phyloP scores from a whole-genome alignment of 768 basidiomycete species.

The Fistulinella prunicolor region DNA sequence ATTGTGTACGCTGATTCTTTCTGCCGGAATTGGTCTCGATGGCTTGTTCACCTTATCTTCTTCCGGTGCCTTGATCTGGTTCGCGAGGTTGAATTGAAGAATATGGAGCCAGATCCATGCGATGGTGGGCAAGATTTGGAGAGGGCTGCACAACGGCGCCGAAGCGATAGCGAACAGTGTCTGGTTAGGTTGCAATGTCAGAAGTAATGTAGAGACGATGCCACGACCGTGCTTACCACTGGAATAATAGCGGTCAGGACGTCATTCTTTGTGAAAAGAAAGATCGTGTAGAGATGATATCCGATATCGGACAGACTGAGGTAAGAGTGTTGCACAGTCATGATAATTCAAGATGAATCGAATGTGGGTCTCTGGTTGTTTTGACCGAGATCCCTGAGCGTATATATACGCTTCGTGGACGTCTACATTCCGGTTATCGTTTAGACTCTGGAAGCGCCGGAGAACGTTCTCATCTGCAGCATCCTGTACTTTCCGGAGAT shows the following conservation, averaged over 20 bases:
- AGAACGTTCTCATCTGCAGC: too few relatives aligned
- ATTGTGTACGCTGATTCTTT: slow-evolving; percentile 36
- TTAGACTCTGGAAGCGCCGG: too few relatives aligned
- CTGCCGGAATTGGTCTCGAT: slow-evolving; percentile 43
- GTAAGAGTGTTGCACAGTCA: slow-evolving; percentile 17
- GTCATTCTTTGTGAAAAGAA: slow-evolving; percentile 46
- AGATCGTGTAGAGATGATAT: slow-evolving; percentile 31
- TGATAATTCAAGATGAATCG: slow-evolving; percentile 1
- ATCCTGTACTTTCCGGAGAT: too few relatives aligned
- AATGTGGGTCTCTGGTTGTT: neutral
- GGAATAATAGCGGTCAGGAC: slow-evolving; percentile 46
- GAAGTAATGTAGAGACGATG: neutral
- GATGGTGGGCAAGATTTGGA: slow-evolving; percentile 26
- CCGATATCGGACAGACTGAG: slow-evolving; percentile 12
- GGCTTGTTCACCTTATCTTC: slow-evolving; percentile 47
- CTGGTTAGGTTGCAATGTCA: slow-evolving; percentile 17
- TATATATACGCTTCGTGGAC: slow-evolving; percentile 6
- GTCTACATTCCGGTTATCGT: slow-evolving; percentile 2
- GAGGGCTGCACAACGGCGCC: slow-evolving; percentile 27
- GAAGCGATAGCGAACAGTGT: slow-evolving; percentile 32
- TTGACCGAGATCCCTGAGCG: neutral
- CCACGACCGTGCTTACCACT: slow-evolving; percentile 36
- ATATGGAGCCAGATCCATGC: slow-evolving; percentile 47
- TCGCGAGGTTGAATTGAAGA: slow-evolving; percentile 42
- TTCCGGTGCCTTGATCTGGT: slow-evolving; percentile 40